phyloP scores from a whole-genome alignment of 2,329 filamentous ascomycete species.

The Neopestalotiopsis sp. region DNA sequence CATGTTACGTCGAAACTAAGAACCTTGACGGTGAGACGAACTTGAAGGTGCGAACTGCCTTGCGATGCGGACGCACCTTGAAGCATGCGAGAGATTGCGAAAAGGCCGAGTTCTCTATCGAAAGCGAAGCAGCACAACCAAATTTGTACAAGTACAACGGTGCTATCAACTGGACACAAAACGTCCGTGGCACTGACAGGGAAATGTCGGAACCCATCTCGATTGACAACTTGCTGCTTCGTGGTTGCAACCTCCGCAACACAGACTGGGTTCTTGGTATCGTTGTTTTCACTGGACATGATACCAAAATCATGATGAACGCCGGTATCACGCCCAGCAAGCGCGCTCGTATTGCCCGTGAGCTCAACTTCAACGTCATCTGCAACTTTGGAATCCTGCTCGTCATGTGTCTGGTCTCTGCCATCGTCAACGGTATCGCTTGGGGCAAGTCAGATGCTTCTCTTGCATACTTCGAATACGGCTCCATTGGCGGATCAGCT shows the following conservation, averaged over 20 bases:
- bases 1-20: conserved; percentile 98
- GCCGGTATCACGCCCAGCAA: conserved; percentile 95
- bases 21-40: conserved; percentile 98
- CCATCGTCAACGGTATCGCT: conserved; percentile 81
- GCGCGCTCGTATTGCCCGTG: conserved; percentile 86
- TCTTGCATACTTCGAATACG: conserved; percentile 82
- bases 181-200: conserved; percentile 65
- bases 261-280: conserved; percentile 95
- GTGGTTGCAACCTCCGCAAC: conserved; percentile 92
- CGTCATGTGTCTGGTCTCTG: conserved; percentile 85
- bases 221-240: conserved; percentile 93
- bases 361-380: conserved; percentile 96
- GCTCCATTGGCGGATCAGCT: conserved; percentile 77
- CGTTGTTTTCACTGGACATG: conserved; percentile 91
- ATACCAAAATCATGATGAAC: conserved; percentile 99
- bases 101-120: conserved; percentile 82
- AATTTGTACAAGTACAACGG: conserved; percentile 97
- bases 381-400: conserved; percentile 95
- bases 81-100: conserved; percentile 94
- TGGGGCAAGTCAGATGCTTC: conserved; percentile 81
- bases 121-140: conserved; percentile 89
- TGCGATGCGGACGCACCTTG: conserved; percentile 82
- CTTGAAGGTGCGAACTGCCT: conserved; percentile 88
- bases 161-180: conserved; percentile 85
- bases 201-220: conserved; percentile 91